phyloP scores from a whole-genome alignment of 495 filamentous ascomycete genomes.

The Trichoderma gamsii region DNA sequence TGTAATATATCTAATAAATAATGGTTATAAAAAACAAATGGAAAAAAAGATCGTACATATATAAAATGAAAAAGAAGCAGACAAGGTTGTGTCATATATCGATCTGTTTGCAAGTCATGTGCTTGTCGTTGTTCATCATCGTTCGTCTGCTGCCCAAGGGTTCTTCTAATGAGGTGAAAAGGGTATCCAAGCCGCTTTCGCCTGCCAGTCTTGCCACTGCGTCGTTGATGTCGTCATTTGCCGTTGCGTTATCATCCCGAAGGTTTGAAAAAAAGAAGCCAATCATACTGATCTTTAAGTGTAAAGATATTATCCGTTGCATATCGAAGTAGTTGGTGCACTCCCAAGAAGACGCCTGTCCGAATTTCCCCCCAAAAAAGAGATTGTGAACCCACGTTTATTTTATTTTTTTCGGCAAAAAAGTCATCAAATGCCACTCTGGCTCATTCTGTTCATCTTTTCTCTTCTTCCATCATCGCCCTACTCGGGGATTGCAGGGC shows the following conservation, averaged over 20 bases:
- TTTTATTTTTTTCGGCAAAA: not conserved
- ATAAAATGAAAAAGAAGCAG: not conserved
- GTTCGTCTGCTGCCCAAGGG: constrained; percentile 10
- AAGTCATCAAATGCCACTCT: not conserved
- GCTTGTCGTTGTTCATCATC: constrained; percentile 7
- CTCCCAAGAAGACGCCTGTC: constrained; percentile 5
- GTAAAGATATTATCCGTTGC: constrained; percentile 1
- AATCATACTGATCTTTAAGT: not conserved
- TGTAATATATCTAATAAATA: not conserved
- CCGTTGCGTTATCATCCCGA: constrained; percentile 8
- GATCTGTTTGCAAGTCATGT: constrained; percentile 7
- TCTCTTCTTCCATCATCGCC: not conserved
- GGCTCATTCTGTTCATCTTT: not conserved
- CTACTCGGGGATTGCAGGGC: constrained; percentile 17
- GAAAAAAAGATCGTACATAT: not conserved
- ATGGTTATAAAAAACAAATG: not conserved
- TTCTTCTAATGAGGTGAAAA: not conserved
- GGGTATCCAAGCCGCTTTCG: constrained; percentile 6
- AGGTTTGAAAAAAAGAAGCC: constrained; percentile 6
- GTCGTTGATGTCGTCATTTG: constrained; percentile 13
- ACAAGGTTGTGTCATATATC: not conserved
- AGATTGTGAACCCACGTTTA: not conserved
- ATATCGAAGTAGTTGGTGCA: constrained; percentile 9
- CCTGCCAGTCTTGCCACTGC: constrained; percentile 2
- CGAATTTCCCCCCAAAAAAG: not conserved